Evolutionary conservation across 305 asterid genomes (phyloP).

Genomic region (Withania somnifera): DNA sequence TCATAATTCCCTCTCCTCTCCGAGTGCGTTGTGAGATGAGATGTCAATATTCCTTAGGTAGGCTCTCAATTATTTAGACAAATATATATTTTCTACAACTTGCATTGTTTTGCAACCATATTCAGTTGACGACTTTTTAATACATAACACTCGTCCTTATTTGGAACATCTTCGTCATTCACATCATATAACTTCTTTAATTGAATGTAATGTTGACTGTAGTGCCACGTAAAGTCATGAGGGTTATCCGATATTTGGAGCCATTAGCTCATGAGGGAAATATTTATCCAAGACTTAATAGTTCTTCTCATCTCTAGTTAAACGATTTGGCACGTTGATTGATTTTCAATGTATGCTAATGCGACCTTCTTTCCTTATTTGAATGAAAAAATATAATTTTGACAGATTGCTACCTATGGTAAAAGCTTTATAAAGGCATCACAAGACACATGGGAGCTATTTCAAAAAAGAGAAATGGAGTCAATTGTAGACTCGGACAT

Average conservation of each 20-base stretch:
- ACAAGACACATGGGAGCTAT: slow-evolving; percentile 87
- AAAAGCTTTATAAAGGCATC: slow-evolving; percentile 79
- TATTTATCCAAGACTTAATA: too few relatives aligned
- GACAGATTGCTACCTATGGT: slow-evolving; percentile 84
- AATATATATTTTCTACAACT: background rate
- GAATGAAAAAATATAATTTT: background rate
- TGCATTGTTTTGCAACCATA: background rate
- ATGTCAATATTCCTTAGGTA: background rate
- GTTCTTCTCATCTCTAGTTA: too few relatives aligned
- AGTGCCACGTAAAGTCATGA: too few relatives aligned
- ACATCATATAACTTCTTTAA: background rate
- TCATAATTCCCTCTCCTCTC: background rate
- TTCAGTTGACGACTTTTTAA: background rate
- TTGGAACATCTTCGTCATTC: background rate
- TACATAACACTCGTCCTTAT: background rate
- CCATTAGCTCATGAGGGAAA: too few relatives aligned
- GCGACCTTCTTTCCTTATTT: too few relatives aligned
- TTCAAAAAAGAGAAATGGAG: slow-evolving; percentile 56
- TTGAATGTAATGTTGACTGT: background rate
- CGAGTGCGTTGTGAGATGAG: background rate
- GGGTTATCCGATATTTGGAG: too few relatives aligned
- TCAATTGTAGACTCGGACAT: slow-evolving; percentile 77
- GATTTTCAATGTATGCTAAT: too few relatives aligned
- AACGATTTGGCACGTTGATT: too few relatives aligned
- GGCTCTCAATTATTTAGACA: background rate